Evolutionary conservation across 345 rosid species (phyloP).

Genomic region (Aegle marmelos): DNA sequence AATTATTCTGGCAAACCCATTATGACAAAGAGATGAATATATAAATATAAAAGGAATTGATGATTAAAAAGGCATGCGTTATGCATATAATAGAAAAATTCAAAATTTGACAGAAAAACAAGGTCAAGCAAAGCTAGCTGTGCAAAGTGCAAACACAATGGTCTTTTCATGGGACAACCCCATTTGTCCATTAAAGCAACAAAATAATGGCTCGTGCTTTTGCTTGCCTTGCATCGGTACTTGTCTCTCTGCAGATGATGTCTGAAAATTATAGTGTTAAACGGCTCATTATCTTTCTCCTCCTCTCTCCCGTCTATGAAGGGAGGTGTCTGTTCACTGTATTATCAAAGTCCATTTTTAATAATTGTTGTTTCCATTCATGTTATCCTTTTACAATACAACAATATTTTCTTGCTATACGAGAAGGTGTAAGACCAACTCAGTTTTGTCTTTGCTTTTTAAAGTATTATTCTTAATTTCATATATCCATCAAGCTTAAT

Average conservation of each 20-base stretch:
- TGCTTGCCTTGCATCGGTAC: constrained; percentile 33
- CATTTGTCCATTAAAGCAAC: constrained; percentile 33
- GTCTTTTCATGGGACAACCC: constrained; percentile 52
- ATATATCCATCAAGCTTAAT: not conserved
- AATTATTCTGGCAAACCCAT: constrained; percentile 19
- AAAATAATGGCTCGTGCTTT: constrained; percentile 4
- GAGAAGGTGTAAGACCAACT: not conserved
- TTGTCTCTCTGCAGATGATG: constrained; percentile 5
- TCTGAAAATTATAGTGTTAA: not conserved
- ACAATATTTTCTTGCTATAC: not conserved
- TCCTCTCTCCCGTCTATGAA: constrained; percentile 25
- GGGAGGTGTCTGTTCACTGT: constrained; percentile 21
- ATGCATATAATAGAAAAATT: not conserved
- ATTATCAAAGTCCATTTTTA: not conserved
- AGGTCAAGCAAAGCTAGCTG: constrained; percentile 13
- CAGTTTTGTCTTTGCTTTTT: not conserved
- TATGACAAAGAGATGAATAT: constrained; percentile 12
- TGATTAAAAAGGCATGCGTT: not conserved
- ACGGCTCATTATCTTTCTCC: not conserved
- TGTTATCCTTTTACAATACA: constrained; percentile 12
- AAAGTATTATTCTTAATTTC: not conserved
- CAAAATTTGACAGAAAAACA: not conserved
- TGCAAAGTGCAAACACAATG: not conserved
- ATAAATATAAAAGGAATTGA: not conserved
- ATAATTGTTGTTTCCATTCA: not conserved